Base-by-base conservation (phyloP, 2,329 filamentous ascomycete genomes). In the Cladosporium sp. region DNA sequence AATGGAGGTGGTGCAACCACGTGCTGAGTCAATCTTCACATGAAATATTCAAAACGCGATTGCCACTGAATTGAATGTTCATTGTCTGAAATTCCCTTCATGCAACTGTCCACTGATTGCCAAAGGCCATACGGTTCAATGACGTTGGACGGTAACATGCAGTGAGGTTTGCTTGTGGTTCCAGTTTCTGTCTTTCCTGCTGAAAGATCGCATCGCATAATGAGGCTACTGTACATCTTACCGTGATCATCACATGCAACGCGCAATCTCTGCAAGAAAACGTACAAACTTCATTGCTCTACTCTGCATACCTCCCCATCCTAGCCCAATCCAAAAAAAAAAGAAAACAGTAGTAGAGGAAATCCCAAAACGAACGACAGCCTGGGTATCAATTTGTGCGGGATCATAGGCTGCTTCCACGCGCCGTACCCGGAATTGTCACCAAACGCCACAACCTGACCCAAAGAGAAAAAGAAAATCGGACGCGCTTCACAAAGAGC, bases 361-460 rank as follows among this genome's bases (percentile, higher is more conserved):
- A 30, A 62, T 15, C 30, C 41, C 26, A 28, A 62, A 24, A 38
- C 14, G 34, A 62, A 52, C 59, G 44, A 62, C 47, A 52, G 47
- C 59, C 59, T 62, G 59, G 59, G 59, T 62, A 62, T 62, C 47
- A 62, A 52, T 62, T 62, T 62, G 59, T 52, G 47, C 59, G 59
- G 59, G 47, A n/a, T 52, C 15, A 21, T 47, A 41, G 59, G 59
- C 59, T 62, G 28, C 59, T 34, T 41, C 24, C 30, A 52, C 41
- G 47, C 28, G 30, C 44, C 59, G n/a, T 62, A 21, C 32, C 58
- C 28, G 26, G 18, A 28, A 28, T 60, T 60, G 58, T 44, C 58
- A 49, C 58, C 58, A 34, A 49, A 60, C 58, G 36, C 58, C 58
- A 30, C 49, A 47, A 47, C 34, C 32, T 10, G 32, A 59, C 15